Evolutionary conservation across 31 red algal species (phyloP).

Genomic region (Porphyra umbilicalis): DNA sequence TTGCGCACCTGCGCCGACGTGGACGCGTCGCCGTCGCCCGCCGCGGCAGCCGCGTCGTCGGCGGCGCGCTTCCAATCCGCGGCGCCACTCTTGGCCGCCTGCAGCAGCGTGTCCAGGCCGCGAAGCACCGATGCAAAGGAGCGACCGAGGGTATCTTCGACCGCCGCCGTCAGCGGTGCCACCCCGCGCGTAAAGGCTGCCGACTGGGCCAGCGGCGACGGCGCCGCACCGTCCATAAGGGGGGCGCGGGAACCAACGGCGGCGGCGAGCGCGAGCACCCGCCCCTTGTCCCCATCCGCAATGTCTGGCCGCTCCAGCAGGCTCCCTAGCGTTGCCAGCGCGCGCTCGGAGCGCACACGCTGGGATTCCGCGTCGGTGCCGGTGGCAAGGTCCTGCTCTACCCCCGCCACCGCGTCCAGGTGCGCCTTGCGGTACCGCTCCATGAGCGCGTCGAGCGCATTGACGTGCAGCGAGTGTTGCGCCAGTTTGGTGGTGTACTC

Average conservation of each 20-base stretch:
- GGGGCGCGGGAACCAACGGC: slow-evolving; percentile 31
- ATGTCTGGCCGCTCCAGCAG: slow-evolving; percentile 23
- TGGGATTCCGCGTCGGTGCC: slow-evolving; percentile 48
- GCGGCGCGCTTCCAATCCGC: not conserved
- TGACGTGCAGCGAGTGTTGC: slow-evolving; percentile 64
- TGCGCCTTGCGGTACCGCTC: slow-evolving; percentile 13
- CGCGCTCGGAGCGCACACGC: slow-evolving; percentile 31
- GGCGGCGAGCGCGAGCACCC: slow-evolving; percentile 39
- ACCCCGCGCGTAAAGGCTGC: slow-evolving; percentile 30
- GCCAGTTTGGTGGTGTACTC: slow-evolving; percentile 2
- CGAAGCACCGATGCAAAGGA: not conserved
- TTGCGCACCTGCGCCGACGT: not conserved
- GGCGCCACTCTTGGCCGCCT: not conserved
- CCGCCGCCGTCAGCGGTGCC: not conserved
- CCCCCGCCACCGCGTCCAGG: slow-evolving; percentile 34
- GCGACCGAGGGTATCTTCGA: not conserved
- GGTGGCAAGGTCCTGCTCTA: slow-evolving; percentile 75
- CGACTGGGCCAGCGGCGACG: slow-evolving; percentile 34
- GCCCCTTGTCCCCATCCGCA: slow-evolving; percentile 5
- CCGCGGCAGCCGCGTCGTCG: not conserved
- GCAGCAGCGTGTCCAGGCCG: not conserved
- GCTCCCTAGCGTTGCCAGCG: slow-evolving; percentile 24
- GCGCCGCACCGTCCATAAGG: slow-evolving; percentile 20
- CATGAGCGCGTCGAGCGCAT: slow-evolving; percentile 40
- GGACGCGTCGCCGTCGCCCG: not conserved